Evolutionary conservation across 1,284 basidiomycete genomes (phyloP).

Genomic region (Calocybe gambosa): DNA sequence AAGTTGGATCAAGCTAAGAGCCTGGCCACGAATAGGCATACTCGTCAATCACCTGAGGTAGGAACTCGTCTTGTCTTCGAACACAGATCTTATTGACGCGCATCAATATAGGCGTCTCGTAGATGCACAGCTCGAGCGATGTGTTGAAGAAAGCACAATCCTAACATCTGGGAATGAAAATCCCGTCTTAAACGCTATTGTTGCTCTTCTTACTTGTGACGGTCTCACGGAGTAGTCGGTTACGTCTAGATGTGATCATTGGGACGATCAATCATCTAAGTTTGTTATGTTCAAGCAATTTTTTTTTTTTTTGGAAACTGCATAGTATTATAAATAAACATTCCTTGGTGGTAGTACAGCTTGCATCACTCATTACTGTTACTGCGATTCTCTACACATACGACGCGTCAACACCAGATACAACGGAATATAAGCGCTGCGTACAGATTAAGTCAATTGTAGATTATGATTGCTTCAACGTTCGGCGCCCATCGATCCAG

Average conservation of each 20-base stretch:
- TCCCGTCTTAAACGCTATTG: slow-evolving; percentile 63
- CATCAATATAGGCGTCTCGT: slow-evolving; percentile 47
- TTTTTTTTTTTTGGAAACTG: too few relatives aligned
- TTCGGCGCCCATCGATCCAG: slow-evolving; percentile 9
- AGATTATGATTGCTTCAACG: slow-evolving; percentile 2
- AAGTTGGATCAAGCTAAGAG: slow-evolving; percentile 60
- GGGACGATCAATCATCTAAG: neutral
- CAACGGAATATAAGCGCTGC: neutral
- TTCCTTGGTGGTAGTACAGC: too few relatives aligned
- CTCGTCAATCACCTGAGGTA: slow-evolving; percentile 86
- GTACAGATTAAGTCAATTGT: slow-evolving; percentile 7
- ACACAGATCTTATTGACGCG: slow-evolving; percentile 1
- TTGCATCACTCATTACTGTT: too few relatives aligned
- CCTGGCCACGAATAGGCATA: slow-evolving; percentile 85
- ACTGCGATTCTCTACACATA: too few relatives aligned
- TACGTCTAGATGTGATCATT: too few relatives aligned
- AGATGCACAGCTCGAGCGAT: slow-evolving; percentile 60
- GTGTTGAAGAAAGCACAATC: slow-evolving; percentile 47
- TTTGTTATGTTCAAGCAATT: too few relatives aligned
- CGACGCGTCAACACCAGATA: too few relatives aligned
- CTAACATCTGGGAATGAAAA: slow-evolving; percentile 46
- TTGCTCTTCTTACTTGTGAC: slow-evolving; percentile 61
- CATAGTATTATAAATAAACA: neutral
- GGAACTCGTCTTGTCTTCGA: slow-evolving; percentile 10
- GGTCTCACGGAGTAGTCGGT: slow-evolving; percentile 31